Percentiles rank a stretch among this genome's conserved stretches.
phyloP scores from a whole-genome alignment of 805 yeast genomes.

The Ogataea minuta region DNA sequence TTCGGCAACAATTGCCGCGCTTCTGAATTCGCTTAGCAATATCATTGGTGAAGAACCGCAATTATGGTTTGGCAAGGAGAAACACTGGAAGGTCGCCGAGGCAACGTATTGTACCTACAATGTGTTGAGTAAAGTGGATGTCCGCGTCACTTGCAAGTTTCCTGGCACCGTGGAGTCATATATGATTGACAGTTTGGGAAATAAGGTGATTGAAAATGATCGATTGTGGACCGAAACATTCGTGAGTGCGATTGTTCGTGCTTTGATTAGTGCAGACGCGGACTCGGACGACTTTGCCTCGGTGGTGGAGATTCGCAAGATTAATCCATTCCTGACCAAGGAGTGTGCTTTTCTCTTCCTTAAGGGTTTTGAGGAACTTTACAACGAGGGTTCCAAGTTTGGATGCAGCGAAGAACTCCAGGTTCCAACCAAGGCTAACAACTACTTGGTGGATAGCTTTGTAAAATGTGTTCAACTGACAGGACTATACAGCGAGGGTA shows the following conservation, averaged over 20 bases:
- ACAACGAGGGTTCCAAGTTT: constrained; percentile 59
- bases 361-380: constrained; percentile 63
- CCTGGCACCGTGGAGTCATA: constrained; percentile 70
- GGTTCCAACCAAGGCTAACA: constrained; percentile 58
- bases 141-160: constrained; percentile 67
- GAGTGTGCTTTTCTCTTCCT: constrained; percentile 54
- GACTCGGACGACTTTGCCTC: constrained; percentile 65
- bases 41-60: constrained; percentile 61
- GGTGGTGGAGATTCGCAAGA: constrained; percentile 79
- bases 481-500: constrained; percentile 58
- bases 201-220: constrained; percentile 49
- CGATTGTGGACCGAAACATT: constrained; percentile 60
- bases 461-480: constrained; percentile 62
- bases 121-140: constrained; percentile 59
- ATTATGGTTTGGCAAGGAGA: constrained; percentile 77
- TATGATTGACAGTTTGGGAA: constrained; percentile 51
- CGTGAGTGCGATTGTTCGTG: constrained; percentile 70
- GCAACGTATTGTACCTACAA: constrained; percentile 69
- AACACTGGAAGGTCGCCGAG: constrained; percentile 67
- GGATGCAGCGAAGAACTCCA: constrained; percentile 70
- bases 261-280: constrained; percentile 65
- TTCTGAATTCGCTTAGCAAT: constrained; percentile 64
- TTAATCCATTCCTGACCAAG: constrained; percentile 65
- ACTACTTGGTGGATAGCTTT: constrained; percentile 76
- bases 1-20: constrained; percentile 76